Percentiles rank a stretch among this genome's conserved stretches.
These are phyloP conservation scores for Herpomyces periplanetae DNA, from an alignment of 2,329 filamentous ascomycete genomes.

Conservation along the genomic window DNA sequence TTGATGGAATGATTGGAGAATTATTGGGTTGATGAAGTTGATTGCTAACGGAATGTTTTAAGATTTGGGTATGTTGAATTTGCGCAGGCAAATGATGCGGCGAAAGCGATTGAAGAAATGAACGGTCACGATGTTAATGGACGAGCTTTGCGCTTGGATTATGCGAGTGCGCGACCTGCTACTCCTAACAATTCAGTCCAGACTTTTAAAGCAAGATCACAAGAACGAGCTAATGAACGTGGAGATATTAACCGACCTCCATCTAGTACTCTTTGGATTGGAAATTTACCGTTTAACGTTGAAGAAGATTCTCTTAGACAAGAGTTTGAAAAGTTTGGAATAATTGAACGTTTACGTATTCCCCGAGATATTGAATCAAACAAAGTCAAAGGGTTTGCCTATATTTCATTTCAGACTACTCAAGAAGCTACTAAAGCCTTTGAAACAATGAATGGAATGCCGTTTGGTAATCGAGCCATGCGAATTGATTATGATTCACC, in stretches of 20 bases:
- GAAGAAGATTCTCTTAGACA: slow-evolving; percentile 32
- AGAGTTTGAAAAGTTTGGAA: slow-evolving; percentile 28
- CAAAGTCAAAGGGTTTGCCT: slow-evolving; percentile 63
- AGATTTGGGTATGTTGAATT: slow-evolving; percentile 78
- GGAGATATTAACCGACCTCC: slow-evolving; percentile 41
- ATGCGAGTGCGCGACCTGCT: slow-evolving; percentile 19
- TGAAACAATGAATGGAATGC: slow-evolving; percentile 24
- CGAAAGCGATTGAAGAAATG: slow-evolving; percentile 32
- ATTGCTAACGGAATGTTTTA: slow-evolving; percentile 5
- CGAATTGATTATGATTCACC: slow-evolving; percentile 46
- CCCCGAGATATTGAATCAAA: slow-evolving; percentile 58
- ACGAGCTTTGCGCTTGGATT: slow-evolving; percentile 37
- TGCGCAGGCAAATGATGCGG: slow-evolving; percentile 20
- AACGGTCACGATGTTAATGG: slow-evolving; percentile 31
- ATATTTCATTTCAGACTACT: slow-evolving; percentile 40
- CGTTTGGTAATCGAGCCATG: slow-evolving; percentile 29
- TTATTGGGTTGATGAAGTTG: slow-evolving; percentile 3
- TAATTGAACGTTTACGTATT: slow-evolving; percentile 39
- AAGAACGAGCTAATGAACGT: slow-evolving; percentile 16
- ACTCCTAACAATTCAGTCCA: slow-evolving; percentile 9
- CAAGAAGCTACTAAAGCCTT: slow-evolving; percentile 47
- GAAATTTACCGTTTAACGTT: slow-evolving; percentile 53
- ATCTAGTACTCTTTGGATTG: slow-evolving; percentile 58
- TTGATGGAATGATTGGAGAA: slow-evolving; percentile 1
- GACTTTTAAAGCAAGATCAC: slow-evolving; percentile 18